Evolutionary conservation across 1,284 basidiomycete species (phyloP), one percentile per base, ranked within the genome.

Genomic region (Anthracocystis walkeri): DNA sequence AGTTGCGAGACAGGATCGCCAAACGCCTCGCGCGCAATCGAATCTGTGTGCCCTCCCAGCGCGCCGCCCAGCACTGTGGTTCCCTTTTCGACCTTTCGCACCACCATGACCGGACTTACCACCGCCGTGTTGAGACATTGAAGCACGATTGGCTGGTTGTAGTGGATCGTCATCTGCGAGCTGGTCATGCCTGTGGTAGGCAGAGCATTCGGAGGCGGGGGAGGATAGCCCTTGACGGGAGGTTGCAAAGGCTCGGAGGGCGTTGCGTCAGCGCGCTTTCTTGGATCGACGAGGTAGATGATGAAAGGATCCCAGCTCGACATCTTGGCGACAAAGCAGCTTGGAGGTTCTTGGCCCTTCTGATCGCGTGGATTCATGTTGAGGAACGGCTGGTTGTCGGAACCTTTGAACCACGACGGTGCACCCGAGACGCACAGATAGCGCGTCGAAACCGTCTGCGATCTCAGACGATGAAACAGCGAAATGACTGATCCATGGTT

Each of bases 401-500:
- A 81, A 4, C 81, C 81, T 33, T 80, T 81, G 70, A 82, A 75
- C 81, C 81, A 82, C 1, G 81, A 80, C 7, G 81, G 91, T 23
- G 95, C 93, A 23, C 93, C 93, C 21, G 93, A 93, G 4, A 97
- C 94, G 74, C 94, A 95, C 58, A 98, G 91, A 79, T 96, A 97
- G 80, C 95, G 94, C 11, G 96, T 97, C 50, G 81, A 84, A 20
- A 84, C 81, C 14, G 84, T 84, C 59, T 85, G 95, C 0, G 94
- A 94, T 58, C 94, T 91, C 74, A 96, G 87, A 20, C 96, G 92
- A 85, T 97, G 95, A 89, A 96, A 98, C 53, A 97, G 87, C 4
- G 95, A 95, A 63, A 98, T 92, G 2, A 94, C 95, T 12, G 94
- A 93, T 27, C 95, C 96, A 86, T 98, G 95, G 85, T 93, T 92